Evolutionary conservation across 768 basidiomycete species (phyloP).

Genomic region (Suillus ampliporus): DNA sequence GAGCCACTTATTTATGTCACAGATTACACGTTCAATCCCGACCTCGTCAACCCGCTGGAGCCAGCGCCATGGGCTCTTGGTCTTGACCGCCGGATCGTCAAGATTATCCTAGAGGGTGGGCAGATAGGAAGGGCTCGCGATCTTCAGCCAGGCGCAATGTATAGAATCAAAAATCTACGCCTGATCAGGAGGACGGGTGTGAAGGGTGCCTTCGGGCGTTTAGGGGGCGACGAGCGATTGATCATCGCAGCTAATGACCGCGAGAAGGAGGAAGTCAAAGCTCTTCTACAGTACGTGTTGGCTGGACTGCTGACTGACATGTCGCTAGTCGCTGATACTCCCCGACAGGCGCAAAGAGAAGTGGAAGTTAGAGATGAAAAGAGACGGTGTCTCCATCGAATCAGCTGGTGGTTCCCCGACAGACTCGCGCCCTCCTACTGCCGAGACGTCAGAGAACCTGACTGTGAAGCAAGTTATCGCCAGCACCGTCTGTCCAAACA

Average conservation of each 20-base stretch:
- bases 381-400: slow-evolving; percentile 13
- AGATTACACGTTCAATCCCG: slow-evolving; percentile 63
- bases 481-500: slow-evolving; percentile 39
- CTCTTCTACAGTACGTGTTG: slow-evolving; percentile 16
- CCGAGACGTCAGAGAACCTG: slow-evolving; percentile 13
- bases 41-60: slow-evolving; percentile 40
- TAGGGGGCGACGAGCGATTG: slow-evolving; percentile 36
- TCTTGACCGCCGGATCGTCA: slow-evolving; percentile 57
- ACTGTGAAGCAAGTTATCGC: slow-evolving; percentile 46
- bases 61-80: slow-evolving; percentile 45
- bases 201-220: slow-evolving; percentile 25
- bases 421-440: slow-evolving; percentile 12
- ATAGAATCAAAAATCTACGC: slow-evolving; percentile 57
- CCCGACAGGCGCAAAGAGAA: slow-evolving; percentile 40
- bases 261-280: slow-evolving; percentile 22
- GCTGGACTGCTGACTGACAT: not conserved
- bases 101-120: slow-evolving; percentile 54
- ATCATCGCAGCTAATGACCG: slow-evolving; percentile 24
- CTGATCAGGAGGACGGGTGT: slow-evolving; percentile 40
- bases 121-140: slow-evolving; percentile 48
- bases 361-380: slow-evolving; percentile 32
- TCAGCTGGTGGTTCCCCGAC: not conserved
- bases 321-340: not conserved
- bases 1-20: slow-evolving; percentile 59
- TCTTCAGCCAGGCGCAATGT: slow-evolving; percentile 48